These are phyloP conservation scores for Colletotrichum sp. DNA, from an alignment of 2,329 filamentous ascomycete species.

Conservation along the genomic window DNA sequence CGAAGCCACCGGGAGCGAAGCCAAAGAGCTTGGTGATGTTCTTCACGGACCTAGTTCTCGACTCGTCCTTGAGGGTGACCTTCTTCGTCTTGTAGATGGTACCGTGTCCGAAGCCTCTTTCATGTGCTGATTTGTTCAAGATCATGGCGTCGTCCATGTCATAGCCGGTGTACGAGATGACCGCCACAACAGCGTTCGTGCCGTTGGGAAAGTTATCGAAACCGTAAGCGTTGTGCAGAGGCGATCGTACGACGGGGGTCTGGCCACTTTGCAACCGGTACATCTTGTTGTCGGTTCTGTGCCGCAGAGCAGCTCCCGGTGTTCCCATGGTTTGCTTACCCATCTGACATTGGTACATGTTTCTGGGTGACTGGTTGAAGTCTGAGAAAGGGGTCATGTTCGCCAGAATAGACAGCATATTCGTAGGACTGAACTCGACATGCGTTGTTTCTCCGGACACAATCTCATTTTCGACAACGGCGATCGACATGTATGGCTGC, in stretches of 20 bases:
- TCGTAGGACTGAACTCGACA: slow-evolving; percentile 91
- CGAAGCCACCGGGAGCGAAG: slow-evolving; percentile 78
- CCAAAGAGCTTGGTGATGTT: slow-evolving; percentile 85
- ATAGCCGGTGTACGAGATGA: slow-evolving; percentile 98
- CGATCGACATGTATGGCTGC: slow-evolving; percentile 98
- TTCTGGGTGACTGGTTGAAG: slow-evolving; percentile 97
- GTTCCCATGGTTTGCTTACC: slow-evolving; percentile 99
- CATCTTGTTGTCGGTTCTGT: slow-evolving; percentile 96
- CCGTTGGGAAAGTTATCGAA: slow-evolving; percentile 99
- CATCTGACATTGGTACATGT: slow-evolving; percentile 99
- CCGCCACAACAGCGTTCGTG: slow-evolving; percentile 92
- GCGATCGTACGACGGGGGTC: slow-evolving; percentile 89
- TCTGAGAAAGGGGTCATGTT: slow-evolving; percentile 99
- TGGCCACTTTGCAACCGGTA: slow-evolving; percentile 96
- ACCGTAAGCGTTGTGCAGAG: slow-evolving; percentile 93
- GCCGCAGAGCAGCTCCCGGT: slow-evolving; percentile 80
- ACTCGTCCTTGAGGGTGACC: slow-evolving; percentile 82
- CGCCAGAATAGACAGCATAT: slow-evolving; percentile 95
- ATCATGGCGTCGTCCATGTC: slow-evolving; percentile 99
- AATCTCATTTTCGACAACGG: slow-evolving; percentile 86
- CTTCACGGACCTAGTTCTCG: slow-evolving; percentile 67
- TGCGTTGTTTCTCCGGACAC: slow-evolving; percentile 89
- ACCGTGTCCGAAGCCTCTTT: slow-evolving; percentile 93
- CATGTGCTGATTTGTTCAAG: slow-evolving; percentile 94
- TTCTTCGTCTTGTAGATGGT: slow-evolving; percentile 99